Evolutionary conservation across 345 rosid species (phyloP).

Genomic region (Salix arbutifolia): DNA sequence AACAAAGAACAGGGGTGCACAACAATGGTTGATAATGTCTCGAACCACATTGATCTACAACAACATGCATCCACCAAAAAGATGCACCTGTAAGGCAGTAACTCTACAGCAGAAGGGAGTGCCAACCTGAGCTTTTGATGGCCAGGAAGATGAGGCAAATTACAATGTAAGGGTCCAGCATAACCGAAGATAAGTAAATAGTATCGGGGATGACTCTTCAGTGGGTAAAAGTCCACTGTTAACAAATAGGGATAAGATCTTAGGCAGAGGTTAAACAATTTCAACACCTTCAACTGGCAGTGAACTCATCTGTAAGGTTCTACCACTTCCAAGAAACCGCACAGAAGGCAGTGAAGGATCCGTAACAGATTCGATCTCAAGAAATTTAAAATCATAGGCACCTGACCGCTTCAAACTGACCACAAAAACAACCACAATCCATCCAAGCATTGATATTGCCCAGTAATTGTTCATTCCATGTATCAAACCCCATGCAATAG

Average conservation of each 20-base stretch:
- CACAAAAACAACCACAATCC: slow-evolving; percentile 62
- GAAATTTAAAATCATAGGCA: slow-evolving; percentile 75
- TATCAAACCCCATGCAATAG: slow-evolving; percentile 89
- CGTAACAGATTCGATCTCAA: slow-evolving; percentile 85
- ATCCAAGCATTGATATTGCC: slow-evolving; percentile 85
- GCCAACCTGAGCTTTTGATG: background rate
- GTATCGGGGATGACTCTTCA: background rate
- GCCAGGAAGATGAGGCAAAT: background rate
- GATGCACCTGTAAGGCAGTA: background rate
- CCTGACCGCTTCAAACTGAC: slow-evolving; percentile 88
- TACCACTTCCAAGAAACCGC: slow-evolving; percentile 65
- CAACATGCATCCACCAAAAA: slow-evolving; percentile 7
- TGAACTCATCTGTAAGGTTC: slow-evolving; percentile 76
- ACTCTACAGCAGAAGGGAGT: background rate
- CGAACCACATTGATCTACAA: background rate
- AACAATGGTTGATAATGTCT: slow-evolving; percentile 3
- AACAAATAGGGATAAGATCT: background rate
- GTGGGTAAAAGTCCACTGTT: background rate
- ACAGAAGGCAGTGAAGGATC: slow-evolving; percentile 85
- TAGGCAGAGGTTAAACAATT: slow-evolving; percentile 35
- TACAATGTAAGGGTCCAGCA: background rate
- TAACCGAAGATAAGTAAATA: background rate
- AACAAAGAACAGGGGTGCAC: slow-evolving; percentile 5
- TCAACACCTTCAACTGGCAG: slow-evolving; percentile 64
- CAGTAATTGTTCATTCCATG: slow-evolving; percentile 95